phyloP scores from a whole-genome alignment of 257 asterid species.

The Oldenlandia corymbosa region DNA sequence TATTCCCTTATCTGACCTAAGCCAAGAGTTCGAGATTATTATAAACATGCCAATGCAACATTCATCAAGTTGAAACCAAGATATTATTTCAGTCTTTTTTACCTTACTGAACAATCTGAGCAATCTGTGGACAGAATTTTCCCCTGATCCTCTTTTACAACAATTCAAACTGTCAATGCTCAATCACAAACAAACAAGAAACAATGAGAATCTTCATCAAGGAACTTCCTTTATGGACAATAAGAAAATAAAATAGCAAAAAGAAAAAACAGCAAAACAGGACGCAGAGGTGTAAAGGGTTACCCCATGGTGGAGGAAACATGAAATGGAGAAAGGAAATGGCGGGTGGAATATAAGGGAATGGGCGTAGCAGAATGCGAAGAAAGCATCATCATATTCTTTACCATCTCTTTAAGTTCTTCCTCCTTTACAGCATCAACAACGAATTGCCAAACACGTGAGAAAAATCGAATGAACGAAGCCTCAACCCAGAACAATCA shows the following conservation, averaged over 20 bases:
- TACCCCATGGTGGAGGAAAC: slow-evolving; percentile 23
- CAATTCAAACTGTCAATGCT: slow-evolving; percentile 19
- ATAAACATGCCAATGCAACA: not conserved
- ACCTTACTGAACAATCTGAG: slow-evolving; percentile 18
- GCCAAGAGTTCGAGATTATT: slow-evolving; percentile 8
- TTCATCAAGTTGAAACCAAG: slow-evolving; percentile 5
- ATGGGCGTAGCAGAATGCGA: not conserved
- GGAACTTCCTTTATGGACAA: not conserved
- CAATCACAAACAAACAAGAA: not conserved
- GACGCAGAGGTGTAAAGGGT: not conserved
- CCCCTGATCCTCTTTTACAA: slow-evolving; percentile 15
- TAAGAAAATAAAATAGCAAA: not conserved
- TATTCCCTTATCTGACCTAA: slow-evolving; percentile 23
- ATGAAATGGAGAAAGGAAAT: slow-evolving; percentile 15
- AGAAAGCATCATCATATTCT: slow-evolving; percentile 16
- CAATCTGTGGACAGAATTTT: slow-evolving; percentile 16
- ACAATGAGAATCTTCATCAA: not conserved
- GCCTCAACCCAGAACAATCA: not conserved
- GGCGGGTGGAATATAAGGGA: slow-evolving; percentile 12
- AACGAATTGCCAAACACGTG: not conserved
- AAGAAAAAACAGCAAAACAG: not conserved
- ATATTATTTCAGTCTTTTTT: not conserved
- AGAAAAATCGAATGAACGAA: not conserved
- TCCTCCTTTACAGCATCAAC: slow-evolving; percentile 5
- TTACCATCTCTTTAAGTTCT: slow-evolving; percentile 3